Percentiles rank a stretch among this genome's conserved stretches.
These are phyloP conservation scores for Rhizoclosmatium sp. DNA, from an alignment of 192 early-diverging fungal genomes.

Conservation along the genomic window DNA sequence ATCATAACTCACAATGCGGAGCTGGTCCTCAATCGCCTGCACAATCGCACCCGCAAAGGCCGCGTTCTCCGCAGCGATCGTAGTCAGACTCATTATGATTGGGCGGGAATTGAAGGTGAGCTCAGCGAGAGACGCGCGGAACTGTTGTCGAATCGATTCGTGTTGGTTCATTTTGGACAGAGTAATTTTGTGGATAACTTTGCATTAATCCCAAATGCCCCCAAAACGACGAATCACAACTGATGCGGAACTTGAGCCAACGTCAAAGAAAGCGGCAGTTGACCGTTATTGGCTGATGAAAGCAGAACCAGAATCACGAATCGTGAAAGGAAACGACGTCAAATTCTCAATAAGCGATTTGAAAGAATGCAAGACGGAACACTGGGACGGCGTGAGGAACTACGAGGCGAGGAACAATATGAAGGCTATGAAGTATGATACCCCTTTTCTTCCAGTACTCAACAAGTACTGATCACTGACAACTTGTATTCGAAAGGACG, in stretches of 20 bases:
- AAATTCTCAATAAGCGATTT: conserved; percentile 80
- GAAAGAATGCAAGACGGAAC: conserved; percentile 51
- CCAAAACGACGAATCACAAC: neutral
- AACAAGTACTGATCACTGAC: neutral
- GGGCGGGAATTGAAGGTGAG: conserved; percentile 94
- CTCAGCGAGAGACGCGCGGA: conserved; percentile 70
- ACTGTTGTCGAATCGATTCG: conserved; percentile 63
- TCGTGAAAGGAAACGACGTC: conserved; percentile 72
- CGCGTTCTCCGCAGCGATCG: conserved; percentile 79
- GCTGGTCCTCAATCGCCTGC: conserved; percentile 72
- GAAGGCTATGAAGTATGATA: conserved; percentile 53
- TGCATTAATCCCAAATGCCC: neutral
- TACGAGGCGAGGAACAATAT: conserved; percentile 85
- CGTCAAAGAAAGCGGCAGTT: neutral
- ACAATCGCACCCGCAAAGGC: conserved; percentile 75
- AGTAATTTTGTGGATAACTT: neutral
- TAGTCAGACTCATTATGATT: conserved; percentile 91
- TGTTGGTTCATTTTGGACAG: neutral
- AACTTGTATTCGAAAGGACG: neutral
- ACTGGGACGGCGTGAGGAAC: conserved; percentile 86
- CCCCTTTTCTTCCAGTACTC: neutral
- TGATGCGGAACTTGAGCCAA: neutral
- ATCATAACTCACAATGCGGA: conserved; percentile 59
- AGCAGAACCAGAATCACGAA: conserved; percentile 76
- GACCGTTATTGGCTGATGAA: conserved; percentile 81